phyloP scores from a whole-genome alignment of 768 basidiomycete species.

The Pleurotus sapidus region DNA sequence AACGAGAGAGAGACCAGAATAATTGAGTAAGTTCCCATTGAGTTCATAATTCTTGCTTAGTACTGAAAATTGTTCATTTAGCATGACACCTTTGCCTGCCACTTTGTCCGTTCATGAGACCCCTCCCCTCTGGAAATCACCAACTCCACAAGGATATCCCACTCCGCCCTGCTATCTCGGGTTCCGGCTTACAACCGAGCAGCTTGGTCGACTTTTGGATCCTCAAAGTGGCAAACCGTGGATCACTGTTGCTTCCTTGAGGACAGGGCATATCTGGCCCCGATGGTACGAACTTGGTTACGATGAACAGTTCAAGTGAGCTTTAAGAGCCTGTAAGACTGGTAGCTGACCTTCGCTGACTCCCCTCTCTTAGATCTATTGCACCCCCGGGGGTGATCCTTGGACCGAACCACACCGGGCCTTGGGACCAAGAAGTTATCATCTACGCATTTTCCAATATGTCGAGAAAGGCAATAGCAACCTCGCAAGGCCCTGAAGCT shows the following conservation, averaged over 20 bases:
- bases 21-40: not conserved
- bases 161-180: not conserved
- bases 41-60: not conserved
- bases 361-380: not conserved
- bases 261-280: not conserved
- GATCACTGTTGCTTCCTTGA: not conserved
- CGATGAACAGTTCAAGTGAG: not conserved
- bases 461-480: not conserved
- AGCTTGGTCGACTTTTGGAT: not conserved
- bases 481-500: not conserved
- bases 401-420: not conserved
- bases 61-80: not conserved
- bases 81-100: not conserved
- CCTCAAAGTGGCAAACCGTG: not conserved
- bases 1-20: too few relatives aligned
- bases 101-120: not conserved
- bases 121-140: not conserved
- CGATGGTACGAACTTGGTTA: not conserved
- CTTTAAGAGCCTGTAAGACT: not conserved
- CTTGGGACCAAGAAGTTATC: not conserved
- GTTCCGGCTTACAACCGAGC: not conserved
- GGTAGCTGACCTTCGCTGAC: not conserved
- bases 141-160: not conserved
- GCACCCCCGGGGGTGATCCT: not conserved
- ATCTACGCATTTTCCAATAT: not conserved